Conservation (phyloP, 257 asterid species). For the Solanum dulcamara region DNA sequence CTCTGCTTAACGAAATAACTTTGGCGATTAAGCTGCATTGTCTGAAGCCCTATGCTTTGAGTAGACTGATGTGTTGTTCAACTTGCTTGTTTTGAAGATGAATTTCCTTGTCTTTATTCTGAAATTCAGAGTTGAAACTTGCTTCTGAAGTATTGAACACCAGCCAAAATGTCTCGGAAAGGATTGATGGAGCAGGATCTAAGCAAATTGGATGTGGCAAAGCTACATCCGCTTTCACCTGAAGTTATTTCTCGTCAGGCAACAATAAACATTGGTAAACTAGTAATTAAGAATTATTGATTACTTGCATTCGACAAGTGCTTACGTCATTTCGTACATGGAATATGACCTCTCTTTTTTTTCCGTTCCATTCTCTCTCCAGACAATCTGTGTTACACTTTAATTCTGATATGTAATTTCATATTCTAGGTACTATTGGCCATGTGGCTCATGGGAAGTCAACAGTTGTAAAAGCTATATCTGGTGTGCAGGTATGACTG, state of each 20-base stretch:
- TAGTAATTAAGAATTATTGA: not conserved
- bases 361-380: not conserved
- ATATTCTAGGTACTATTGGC: constrained; percentile 74
- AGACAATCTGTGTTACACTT: not conserved
- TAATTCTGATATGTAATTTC: not conserved
- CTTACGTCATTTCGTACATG: not conserved
- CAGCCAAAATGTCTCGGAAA: constrained; percentile 58
- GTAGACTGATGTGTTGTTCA: not conserved
- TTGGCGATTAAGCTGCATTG: not conserved
- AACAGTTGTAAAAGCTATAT: not conserved
- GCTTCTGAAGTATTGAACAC: not conserved
- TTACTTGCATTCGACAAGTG: not conserved
- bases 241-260: constrained; percentile 99
- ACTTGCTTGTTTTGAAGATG: not conserved
- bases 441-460: constrained; percentile 83
- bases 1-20: not conserved
- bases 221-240: constrained; percentile 84
- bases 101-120: not conserved
- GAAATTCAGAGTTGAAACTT: not conserved
- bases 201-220: constrained; percentile 77
- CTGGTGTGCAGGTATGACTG: not conserved
- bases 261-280: constrained; percentile 73
- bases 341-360: not conserved
- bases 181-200: constrained; percentile 95
- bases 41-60: not conserved